phyloP scores from a whole-genome alignment of 495 filamentous ascomycete species.

The Cercophora scortea region DNA sequence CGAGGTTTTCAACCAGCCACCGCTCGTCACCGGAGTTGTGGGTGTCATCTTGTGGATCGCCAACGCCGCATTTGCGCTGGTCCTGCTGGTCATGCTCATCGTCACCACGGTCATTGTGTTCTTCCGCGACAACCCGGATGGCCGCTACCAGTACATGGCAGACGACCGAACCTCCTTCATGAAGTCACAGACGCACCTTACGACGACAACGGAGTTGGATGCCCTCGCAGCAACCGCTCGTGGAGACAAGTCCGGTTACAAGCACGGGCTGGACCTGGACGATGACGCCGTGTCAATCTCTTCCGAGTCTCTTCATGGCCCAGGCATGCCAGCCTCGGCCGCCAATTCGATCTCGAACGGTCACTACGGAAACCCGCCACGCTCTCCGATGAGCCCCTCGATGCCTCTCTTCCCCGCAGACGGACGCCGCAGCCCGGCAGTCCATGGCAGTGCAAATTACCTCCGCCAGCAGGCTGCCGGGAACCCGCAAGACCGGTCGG shows the following conservation, averaged over 20 bases:
- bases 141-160: constrained; percentile 91
- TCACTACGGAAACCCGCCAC: constrained; percentile 25
- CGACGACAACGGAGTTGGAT: constrained; percentile 79
- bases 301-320: constrained; percentile 27
- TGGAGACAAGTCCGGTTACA: constrained; percentile 73
- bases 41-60: constrained; percentile 91
- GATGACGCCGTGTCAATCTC: constrained; percentile 67
- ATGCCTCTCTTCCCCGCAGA: constrained; percentile 52
- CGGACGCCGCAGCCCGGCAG: constrained; percentile 11
- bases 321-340: constrained; percentile 16
- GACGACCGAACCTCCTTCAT: constrained; percentile 97
- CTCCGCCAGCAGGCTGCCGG: constrained; percentile 4
- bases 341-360: background rate
- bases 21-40: constrained; percentile 87
- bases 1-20: constrained; percentile 78
- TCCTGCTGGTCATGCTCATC: constrained; percentile 82
- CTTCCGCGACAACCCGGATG: constrained; percentile 91
- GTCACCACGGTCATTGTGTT: constrained; percentile 77
- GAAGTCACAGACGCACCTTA: constrained; percentile 89
- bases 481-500: background rate
- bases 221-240: constrained; percentile 89
- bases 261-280: constrained; percentile 59
- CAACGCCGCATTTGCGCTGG: constrained; percentile 78
- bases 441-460: constrained; percentile 7
- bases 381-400: constrained; percentile 56